Percentiles rank a stretch among this genome's conserved stretches.
phyloP scores from a whole-genome alignment of 2,329 filamentous ascomycete species.

The Curvularia spicifera region DNA sequence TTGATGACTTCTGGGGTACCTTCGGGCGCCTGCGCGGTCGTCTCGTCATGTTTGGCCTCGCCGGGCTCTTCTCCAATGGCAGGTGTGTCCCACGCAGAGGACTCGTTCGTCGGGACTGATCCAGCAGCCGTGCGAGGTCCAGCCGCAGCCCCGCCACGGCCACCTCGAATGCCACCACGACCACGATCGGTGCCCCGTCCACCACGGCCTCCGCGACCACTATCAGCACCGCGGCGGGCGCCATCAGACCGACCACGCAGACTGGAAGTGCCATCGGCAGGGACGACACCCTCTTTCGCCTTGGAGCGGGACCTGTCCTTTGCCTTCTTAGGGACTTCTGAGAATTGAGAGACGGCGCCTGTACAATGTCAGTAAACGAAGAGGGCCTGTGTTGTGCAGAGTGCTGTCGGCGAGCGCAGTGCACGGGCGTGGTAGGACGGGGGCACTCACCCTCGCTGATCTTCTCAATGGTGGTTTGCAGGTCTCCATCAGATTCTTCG shows the following conservation, averaged over 20 bases:
- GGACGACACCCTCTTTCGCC: conserved; percentile 66
- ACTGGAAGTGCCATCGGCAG: conserved; percentile 56
- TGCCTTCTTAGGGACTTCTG: conserved; percentile 75
- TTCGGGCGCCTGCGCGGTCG: conserved; percentile 23
- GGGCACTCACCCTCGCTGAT: conserved; percentile 74
- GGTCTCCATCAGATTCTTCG: conserved; percentile 81
- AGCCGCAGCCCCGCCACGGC: conserved; percentile 69
- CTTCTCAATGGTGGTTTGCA: conserved; percentile 74
- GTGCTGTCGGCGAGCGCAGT: conserved; percentile 6
- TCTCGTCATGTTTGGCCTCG: conserved; percentile 35
- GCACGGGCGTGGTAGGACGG: conserved; percentile 5
- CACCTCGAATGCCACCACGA: conserved; percentile 61
- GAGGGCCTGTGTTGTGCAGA: neutral
- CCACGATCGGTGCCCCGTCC: conserved; percentile 65
- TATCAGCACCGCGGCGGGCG: conserved; percentile 42
- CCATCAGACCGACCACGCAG: conserved; percentile 33
- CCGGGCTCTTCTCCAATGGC: conserved; percentile 28
- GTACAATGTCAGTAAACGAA: conserved; percentile 20
- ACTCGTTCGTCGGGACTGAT: conserved; percentile 75
- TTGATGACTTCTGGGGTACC: conserved; percentile 27
- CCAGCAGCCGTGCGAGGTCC: conserved; percentile 60
- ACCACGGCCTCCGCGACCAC: conserved; percentile 53
- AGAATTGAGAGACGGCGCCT: conserved; percentile 84
- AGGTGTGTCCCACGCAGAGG: conserved; percentile 65
- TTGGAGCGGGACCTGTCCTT: conserved; percentile 77